These are phyloP conservation scores for Candida krabiensis DNA, from an alignment of 805 yeast genomes.

Conservation along the genomic window DNA sequence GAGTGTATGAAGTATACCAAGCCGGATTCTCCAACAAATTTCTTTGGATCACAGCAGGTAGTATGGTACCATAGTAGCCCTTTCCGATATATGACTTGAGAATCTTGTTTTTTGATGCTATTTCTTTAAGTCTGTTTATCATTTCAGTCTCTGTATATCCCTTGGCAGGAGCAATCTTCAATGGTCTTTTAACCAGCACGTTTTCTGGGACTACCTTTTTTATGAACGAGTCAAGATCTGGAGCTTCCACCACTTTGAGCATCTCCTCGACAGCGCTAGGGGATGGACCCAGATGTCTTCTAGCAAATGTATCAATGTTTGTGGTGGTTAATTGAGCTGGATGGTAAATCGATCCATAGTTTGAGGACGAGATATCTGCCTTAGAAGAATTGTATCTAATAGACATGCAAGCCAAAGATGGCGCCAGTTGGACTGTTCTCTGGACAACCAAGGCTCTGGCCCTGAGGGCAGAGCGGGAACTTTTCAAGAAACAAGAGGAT, in stretches of 20 bases:
- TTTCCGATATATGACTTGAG: conserved; percentile 83
- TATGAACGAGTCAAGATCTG: conserved; percentile 70
- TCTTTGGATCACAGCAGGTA: conserved; percentile 92
- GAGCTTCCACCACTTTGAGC: conserved; percentile 65
- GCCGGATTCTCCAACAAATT: conserved; percentile 91
- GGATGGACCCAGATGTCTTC: conserved; percentile 88
- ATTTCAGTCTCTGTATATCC: conserved; percentile 86
- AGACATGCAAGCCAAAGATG: background rate
- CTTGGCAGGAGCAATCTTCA: conserved; percentile 62
- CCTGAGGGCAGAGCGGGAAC: too few relatives aligned
- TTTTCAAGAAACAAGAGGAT: background rate
- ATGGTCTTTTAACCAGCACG: conserved; percentile 66
- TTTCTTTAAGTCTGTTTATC: conserved; percentile 60
- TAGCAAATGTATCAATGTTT: conserved; percentile 74
- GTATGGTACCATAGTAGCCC: conserved; percentile 87
- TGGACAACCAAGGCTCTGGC: too few relatives aligned
- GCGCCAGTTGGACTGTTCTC: too few relatives aligned
- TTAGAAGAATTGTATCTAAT: conserved; percentile 22
- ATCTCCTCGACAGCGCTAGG: conserved; percentile 61
- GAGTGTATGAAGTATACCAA: conserved; percentile 98
- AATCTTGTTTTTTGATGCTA: conserved; percentile 76
- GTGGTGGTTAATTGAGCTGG: conserved; percentile 33
- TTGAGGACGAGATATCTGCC: conserved; percentile 57
- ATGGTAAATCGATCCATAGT: conserved; percentile 48
- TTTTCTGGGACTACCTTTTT: conserved; percentile 73